These are phyloP conservation scores for Artemisia tridentata DNA, from an alignment of 129 eudicot species.

Conservation along the genomic window DNA sequence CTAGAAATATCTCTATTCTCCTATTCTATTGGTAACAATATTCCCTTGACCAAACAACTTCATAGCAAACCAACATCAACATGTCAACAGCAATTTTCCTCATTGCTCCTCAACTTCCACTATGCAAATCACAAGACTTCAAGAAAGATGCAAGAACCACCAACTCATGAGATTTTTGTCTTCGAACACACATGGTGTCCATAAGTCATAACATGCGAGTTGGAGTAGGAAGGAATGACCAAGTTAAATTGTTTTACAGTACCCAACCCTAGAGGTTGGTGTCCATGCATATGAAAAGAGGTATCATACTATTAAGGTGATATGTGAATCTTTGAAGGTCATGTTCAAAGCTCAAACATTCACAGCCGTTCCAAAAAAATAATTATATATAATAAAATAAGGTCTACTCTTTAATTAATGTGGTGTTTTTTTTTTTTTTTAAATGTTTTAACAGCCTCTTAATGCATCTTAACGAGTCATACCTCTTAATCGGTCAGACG, in stretches of 20 bases:
- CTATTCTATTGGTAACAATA: conserved; percentile 30
- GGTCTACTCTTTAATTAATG: too few relatives aligned
- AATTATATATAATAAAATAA: too few relatives aligned
- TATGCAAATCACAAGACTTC: conserved; percentile 40
- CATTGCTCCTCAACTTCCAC: conserved; percentile 36
- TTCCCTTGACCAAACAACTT: conserved; percentile 27
- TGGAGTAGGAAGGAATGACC: conserved; percentile 67
- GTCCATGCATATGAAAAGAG: too few relatives aligned
- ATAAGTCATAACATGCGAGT: conserved; percentile 66
- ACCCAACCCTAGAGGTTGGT: too few relatives aligned
- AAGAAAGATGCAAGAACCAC: conserved; percentile 25
- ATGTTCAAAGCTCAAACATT: too few relatives aligned
- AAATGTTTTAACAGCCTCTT: too few relatives aligned
- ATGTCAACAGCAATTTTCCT: conserved; percentile 59
- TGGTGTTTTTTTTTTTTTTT: too few relatives aligned
- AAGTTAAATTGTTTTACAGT: background rate
- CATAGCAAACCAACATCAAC: conserved; percentile 35
- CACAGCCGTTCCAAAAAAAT: too few relatives aligned
- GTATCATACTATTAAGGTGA: too few relatives aligned
- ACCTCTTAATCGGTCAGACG: too few relatives aligned
- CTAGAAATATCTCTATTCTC: conserved; percentile 45
- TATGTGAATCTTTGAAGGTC: too few relatives aligned
- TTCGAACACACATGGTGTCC: conserved; percentile 45
- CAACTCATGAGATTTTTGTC: conserved; percentile 43
- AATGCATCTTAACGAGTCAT: too few relatives aligned